phyloP scores from a whole-genome alignment of 192 early-diverging fungal genomes.

The Phycomyces nitens region DNA sequence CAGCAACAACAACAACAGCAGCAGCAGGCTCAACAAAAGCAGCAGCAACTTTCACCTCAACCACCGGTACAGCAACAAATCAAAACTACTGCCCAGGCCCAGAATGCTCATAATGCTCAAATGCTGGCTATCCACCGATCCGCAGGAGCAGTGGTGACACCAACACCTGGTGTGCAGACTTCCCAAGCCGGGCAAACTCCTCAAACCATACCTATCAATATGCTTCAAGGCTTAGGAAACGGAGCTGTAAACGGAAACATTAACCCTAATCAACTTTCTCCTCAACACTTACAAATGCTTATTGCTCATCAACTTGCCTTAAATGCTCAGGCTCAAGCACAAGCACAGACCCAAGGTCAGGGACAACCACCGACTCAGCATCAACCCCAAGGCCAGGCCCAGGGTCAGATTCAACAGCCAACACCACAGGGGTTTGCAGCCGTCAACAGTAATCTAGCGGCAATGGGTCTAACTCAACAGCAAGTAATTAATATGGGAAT shows the following conservation, averaged over 20 bases:
- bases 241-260: not conserved
- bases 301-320: constrained; percentile 29
- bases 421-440: not conserved
- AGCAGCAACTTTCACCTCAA: constrained; percentile 19
- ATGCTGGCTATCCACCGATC: constrained; percentile 17
- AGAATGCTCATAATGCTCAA: constrained; percentile 27
- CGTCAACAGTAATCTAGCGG: not conserved
- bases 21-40: constrained; percentile 13
- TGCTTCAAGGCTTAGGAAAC: constrained; percentile 12
- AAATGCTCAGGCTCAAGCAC: constrained; percentile 25
- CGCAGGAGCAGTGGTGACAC: not conserved
- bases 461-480: constrained; percentile 13
- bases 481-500: constrained; percentile 12
- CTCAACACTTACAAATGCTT: constrained; percentile 24
- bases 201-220: constrained; percentile 5
- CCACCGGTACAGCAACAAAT: not conserved
- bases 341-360: constrained; percentile 13
- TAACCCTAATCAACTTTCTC: constrained; percentile 7
- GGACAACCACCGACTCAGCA: not conserved
- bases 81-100: constrained; percentile 19
- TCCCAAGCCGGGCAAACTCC: constrained; percentile 6
- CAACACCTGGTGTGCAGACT: not conserved
- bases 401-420: constrained; percentile 13
- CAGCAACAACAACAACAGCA: not conserved
- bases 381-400: not conserved